These are phyloP conservation scores for Solanum paucissectum DNA, from an alignment of 257 asterid species.

Conservation along the genomic window DNA sequence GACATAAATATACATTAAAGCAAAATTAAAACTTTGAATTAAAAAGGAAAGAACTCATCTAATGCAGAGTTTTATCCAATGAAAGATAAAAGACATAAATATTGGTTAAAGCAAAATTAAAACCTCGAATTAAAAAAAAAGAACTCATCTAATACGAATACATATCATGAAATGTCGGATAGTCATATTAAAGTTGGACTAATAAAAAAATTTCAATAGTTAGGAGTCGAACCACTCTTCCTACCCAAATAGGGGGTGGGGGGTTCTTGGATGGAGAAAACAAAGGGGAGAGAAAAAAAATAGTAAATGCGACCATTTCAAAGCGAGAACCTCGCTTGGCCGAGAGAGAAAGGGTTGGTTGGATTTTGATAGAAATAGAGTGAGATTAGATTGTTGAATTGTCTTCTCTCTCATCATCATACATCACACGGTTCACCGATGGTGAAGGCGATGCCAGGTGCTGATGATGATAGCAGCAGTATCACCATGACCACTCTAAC, in stretches of 20 bases:
- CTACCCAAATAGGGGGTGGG: neutral
- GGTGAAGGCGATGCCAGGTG: conserved; percentile 54
- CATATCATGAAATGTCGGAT: too few species aligned
- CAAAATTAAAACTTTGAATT: too few species aligned
- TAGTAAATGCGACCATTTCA: conserved; percentile 5
- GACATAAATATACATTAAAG: too few species aligned
- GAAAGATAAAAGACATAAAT: too few species aligned
- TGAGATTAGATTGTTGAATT: neutral
- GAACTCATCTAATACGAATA: too few species aligned
- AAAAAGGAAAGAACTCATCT: too few species aligned
- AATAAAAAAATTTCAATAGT: too few species aligned
- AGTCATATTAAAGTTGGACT: too few species aligned
- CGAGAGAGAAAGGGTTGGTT: neutral
- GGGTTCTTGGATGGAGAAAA: neutral
- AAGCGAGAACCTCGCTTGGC: neutral
- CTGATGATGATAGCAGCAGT: conserved; percentile 1
- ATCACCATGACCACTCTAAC: neutral
- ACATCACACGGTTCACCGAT: conserved; percentile 22
- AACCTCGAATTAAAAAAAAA: too few species aligned
- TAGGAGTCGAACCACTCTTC: too few species aligned
- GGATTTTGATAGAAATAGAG: neutral
- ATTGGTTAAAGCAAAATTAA: too few species aligned
- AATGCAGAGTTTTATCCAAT: too few species aligned
- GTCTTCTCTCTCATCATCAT: conserved; percentile 2
- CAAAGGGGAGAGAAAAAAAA: neutral